phyloP scores from a whole-genome alignment of 805 yeast genomes.

The Cyberlindnera euphorbiae region DNA sequence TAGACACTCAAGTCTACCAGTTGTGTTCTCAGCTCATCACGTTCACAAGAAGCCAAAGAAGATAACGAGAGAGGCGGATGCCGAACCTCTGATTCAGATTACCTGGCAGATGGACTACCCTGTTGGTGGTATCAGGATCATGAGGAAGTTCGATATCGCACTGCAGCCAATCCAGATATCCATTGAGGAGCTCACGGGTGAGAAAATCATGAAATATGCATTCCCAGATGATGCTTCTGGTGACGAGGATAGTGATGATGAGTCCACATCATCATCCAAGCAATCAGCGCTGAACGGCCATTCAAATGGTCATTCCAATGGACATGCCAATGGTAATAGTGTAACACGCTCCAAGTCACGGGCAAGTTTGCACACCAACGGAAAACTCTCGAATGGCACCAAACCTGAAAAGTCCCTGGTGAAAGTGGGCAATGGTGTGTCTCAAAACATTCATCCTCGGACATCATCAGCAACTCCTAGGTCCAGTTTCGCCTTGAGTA shows the following conservation, averaged over 20 bases:
- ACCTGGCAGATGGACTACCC: slow-evolving; percentile 80
- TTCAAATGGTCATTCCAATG: too few relatives aligned
- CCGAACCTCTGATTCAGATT: slow-evolving; percentile 36
- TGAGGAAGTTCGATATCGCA: slow-evolving; percentile 55
- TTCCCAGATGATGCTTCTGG: slow-evolving; percentile 46
- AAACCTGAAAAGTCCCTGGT: too few relatives aligned
- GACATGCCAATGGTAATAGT: too few relatives aligned
- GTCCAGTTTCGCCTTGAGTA: slow-evolving; percentile 8
- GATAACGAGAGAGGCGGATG: slow-evolving; percentile 17
- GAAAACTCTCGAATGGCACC: too few relatives aligned
- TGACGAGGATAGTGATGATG: slow-evolving; percentile 12
- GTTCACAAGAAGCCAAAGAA: slow-evolving; percentile 12
- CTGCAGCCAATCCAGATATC: slow-evolving; percentile 67
- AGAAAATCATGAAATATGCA: slow-evolving; percentile 58
- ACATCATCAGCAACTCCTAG: slow-evolving; percentile 5
- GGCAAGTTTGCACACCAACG: too few relatives aligned
- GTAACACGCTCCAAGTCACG: too few relatives aligned
- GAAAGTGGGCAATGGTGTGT: slow-evolving; percentile 1
- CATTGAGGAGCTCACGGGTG: slow-evolving; percentile 67
- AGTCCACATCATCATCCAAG: background rate
- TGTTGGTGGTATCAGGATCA: slow-evolving; percentile 86
- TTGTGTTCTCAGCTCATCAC: slow-evolving; percentile 44
- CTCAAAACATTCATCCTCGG: too few relatives aligned
- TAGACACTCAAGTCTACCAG: slow-evolving; percentile 57
- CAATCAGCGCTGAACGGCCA: background rate